Conservation (phyloP, 768 basidiomycete species). For the Pseudohyphozyma bogoriensis region DNA sequence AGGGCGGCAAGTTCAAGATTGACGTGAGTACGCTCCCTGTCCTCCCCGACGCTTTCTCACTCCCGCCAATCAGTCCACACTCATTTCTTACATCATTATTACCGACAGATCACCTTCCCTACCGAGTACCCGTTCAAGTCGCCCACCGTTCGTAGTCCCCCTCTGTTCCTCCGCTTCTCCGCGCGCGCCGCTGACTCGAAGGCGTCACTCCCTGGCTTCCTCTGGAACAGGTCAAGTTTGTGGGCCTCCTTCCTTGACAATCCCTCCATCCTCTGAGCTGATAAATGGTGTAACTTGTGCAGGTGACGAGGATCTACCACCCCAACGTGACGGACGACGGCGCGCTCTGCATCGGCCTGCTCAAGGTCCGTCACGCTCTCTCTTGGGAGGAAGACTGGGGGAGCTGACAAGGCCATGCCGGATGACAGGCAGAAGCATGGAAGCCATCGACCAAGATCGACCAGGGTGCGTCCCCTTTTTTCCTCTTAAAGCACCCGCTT, state of each 20-base stretch:
- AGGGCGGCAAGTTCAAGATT: constrained; percentile 10
- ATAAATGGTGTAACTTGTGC: not conserved
- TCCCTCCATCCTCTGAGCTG: too few species aligned
- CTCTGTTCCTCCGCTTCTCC: not conserved
- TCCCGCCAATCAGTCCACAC: too few species aligned
- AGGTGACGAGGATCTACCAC: constrained; percentile 30
- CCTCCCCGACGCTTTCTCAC: too few species aligned
- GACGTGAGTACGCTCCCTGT: not conserved
- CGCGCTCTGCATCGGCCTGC: constrained; percentile 28
- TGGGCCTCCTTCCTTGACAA: too few species aligned
- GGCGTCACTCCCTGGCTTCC: not conserved
- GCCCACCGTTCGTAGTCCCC: constrained; percentile 10
- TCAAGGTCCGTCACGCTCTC: constrained; percentile 11
- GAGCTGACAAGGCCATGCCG: not conserved
- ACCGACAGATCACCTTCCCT: constrained; percentile 1
- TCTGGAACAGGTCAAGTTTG: constrained; percentile 26
- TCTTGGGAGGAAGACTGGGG: too few species aligned
- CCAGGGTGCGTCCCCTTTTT: constrained; percentile 6
- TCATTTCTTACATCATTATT: too few species aligned
- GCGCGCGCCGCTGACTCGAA: accelerated
- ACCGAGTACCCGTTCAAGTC: constrained; percentile 30
- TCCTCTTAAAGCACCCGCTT: not conserved
- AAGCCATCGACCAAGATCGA: constrained; percentile 31
- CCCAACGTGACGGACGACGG: constrained; percentile 30
- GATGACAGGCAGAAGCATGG: constrained; percentile 27